These are phyloP conservation scores for Chaetomium cochliodes DNA, from an alignment of 495 filamentous ascomycete species.

Conservation along the genomic window DNA sequence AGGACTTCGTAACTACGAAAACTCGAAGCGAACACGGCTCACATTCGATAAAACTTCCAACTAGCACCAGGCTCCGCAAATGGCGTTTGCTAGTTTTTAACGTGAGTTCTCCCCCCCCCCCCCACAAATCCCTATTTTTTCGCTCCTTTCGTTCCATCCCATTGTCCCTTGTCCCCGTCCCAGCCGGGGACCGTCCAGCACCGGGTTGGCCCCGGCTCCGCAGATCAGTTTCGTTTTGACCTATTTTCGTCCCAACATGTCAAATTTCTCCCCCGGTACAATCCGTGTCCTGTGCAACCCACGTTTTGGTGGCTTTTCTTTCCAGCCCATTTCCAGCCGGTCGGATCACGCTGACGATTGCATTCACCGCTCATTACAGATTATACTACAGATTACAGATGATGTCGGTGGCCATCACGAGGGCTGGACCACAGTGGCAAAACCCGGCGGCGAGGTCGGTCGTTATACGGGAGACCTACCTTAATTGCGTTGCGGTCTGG, in stretches of 20 bases:
- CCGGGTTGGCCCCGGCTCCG: not conserved
- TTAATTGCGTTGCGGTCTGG: slow-evolving; percentile 4
- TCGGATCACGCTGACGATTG: slow-evolving; percentile 1
- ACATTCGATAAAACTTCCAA: too few relatives aligned
- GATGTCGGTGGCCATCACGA: too few relatives aligned
- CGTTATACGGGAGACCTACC: not conserved
- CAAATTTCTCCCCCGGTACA: not conserved
- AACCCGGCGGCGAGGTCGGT: slow-evolving; percentile 9
- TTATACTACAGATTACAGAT: too few relatives aligned
- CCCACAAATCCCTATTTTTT: not conserved
- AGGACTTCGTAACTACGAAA: too few relatives aligned
- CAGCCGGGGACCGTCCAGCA: not conserved
- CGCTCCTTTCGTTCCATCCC: not conserved
- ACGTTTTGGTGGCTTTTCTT: not conserved
- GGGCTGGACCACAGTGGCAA: not conserved
- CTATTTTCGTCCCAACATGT: not conserved
- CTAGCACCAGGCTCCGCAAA: not conserved
- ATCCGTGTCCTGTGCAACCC: not conserved
- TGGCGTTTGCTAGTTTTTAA: not conserved
- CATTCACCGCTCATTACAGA: slow-evolving; percentile 1
- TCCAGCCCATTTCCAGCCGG: slow-evolving; percentile 3
- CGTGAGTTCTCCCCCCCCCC: too few relatives aligned
- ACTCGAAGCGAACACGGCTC: too few relatives aligned
- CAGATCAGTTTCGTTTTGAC: slow-evolving; percentile 4
- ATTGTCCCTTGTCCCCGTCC: not conserved